phyloP scores from a whole-genome alignment of 169 alveolate species.

The Plasmodium sp. region DNA sequence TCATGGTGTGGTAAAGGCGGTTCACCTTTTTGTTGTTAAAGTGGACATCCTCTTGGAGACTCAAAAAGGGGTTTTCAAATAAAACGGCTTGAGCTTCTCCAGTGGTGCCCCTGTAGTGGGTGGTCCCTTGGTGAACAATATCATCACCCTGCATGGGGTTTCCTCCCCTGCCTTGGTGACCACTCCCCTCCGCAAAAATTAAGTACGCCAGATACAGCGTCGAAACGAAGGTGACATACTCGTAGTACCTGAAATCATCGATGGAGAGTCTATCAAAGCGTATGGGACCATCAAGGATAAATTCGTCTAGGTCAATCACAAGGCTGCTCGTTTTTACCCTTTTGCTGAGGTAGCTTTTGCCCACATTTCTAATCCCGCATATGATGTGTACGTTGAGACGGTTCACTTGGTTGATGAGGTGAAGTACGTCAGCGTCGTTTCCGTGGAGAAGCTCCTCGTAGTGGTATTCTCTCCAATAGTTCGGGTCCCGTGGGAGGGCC shows the following conservation, averaged over 20 bases:
- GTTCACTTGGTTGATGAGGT: slow-evolving; percentile 26
- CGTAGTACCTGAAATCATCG: slow-evolving; percentile 38
- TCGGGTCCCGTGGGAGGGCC: neutral
- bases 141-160: neutral
- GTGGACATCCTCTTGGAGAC: neutral
- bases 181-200: neutral
- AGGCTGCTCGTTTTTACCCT: slow-evolving; percentile 3
- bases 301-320: slow-evolving; percentile 44
- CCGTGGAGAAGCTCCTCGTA: neutral
- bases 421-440: slow-evolving; percentile 4
- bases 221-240: slow-evolving; percentile 29
- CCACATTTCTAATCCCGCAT: slow-evolving; percentile 63
- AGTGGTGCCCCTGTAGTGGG: neutral
- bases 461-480: slow-evolving; percentile 25
- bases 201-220: slow-evolving; percentile 2
- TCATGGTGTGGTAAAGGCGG: neutral
- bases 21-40: slow-evolving; percentile 46
- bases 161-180: neutral
- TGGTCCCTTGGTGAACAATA: neutral
- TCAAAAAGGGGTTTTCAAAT: neutral
- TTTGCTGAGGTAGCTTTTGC: slow-evolving; percentile 17
- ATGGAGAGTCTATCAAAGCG: slow-evolving; percentile 17
- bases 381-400: slow-evolving; percentile 3
- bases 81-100: neutral
- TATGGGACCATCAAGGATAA: neutral